phyloP scores from a whole-genome alignment of 2,329 filamentous ascomycete species.

The Cytospora paraplurivora region DNA sequence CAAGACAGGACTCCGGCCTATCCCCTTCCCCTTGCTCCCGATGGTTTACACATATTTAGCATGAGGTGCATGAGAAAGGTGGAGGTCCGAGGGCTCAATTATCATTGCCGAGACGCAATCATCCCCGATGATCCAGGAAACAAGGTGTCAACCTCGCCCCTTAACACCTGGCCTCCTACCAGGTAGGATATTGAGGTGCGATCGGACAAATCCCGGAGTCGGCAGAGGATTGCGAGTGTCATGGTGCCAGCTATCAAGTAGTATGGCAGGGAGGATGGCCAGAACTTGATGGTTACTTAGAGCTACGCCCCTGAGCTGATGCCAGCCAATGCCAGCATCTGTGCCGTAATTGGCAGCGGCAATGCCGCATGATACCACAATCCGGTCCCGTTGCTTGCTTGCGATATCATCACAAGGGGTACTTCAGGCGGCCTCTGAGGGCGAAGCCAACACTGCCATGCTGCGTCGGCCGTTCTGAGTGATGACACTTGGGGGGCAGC shows the following conservation, averaged over 20 bases:
- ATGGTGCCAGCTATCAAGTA: not conserved
- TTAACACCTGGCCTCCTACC: not conserved
- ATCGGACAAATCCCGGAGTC: not conserved
- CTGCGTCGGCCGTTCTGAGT: not conserved
- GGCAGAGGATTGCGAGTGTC: not conserved
- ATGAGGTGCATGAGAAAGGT: not conserved
- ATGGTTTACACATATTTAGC: too few relatives aligned
- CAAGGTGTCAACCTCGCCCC: not conserved
- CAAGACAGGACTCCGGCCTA: too few relatives aligned
- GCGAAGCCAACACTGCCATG: not conserved
- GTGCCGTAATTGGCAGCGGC: not conserved
- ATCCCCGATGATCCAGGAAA: not conserved
- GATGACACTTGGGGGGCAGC: not conserved
- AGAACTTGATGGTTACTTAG: too few relatives aligned
- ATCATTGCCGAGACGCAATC: not conserved
- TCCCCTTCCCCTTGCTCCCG: too few relatives aligned
- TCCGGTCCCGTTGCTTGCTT: too few relatives aligned
- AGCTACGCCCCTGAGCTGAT: too few relatives aligned
- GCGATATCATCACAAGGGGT: not conserved
- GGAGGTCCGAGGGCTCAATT: not conserved
- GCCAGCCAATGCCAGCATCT: too few relatives aligned
- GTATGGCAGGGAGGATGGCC: not conserved
- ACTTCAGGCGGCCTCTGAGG: not conserved
- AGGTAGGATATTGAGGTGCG: not conserved
- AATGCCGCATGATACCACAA: too few relatives aligned